phyloP scores from a whole-genome alignment of 208 protist genomes.

The Trypanosoma brucei region DNA sequence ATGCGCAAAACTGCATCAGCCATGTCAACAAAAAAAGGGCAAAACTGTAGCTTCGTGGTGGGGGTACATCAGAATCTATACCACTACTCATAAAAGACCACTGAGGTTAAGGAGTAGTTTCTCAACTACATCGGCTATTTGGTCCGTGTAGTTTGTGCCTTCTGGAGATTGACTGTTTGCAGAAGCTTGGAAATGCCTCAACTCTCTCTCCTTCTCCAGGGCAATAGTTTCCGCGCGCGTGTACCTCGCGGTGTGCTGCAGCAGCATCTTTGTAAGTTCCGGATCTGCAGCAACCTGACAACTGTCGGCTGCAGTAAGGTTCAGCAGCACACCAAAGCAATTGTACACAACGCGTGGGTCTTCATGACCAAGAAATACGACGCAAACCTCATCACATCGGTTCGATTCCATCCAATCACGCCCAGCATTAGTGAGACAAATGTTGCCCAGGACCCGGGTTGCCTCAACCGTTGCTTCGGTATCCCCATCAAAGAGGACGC shows the following conservation, averaged over 20 bases:
- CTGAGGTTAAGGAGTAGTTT: conserved; percentile 70
- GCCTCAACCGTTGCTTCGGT: conserved; percentile 73
- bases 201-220: conserved; percentile 28
- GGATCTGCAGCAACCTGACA: conserved; percentile 61
- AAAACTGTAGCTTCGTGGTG: conserved; percentile 1
- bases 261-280: conserved; percentile 56
- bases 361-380: conserved; percentile 75
- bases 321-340: conserved; percentile 75
- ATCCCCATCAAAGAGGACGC: conserved; percentile 68
- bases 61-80: neutral
- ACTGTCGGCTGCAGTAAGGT: conserved; percentile 64
- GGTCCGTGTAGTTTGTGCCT: conserved; percentile 37
- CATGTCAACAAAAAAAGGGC: neutral
- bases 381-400: conserved; percentile 71
- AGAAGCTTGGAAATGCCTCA: conserved; percentile 15
- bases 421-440: conserved; percentile 74
- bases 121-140: conserved; percentile 71
- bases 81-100: conserved; percentile 28
- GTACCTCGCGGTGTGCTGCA: conserved; percentile 66
- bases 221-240: conserved; percentile 41
- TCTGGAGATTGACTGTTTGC: conserved; percentile 8
- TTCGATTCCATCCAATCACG: conserved; percentile 80
- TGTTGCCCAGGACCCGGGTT: conserved; percentile 69
- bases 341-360: conserved; percentile 80
- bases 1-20: neutral